A percentile compares a stretch with the other conserved stretches of the same genome.
Conservation (phyloP, 345 rosid species). For the Lenwebbia sp. region DNA sequence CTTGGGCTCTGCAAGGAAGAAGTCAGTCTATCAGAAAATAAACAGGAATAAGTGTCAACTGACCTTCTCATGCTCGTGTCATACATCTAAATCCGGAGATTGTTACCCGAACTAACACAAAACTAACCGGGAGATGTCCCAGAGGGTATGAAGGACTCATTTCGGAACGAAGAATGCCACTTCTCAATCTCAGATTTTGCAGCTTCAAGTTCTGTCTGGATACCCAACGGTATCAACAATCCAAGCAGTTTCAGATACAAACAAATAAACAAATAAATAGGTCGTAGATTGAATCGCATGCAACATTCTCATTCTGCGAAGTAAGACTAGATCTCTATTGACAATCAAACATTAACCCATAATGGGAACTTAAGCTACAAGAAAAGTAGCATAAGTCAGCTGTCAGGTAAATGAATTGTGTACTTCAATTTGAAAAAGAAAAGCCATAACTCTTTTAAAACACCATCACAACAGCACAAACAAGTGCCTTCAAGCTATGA, state of each 20-base stretch:
- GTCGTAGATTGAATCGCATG: not conserved
- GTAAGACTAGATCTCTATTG: not conserved
- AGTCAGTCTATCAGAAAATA: not conserved
- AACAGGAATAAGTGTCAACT: not conserved
- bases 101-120: not conserved
- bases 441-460: not conserved
- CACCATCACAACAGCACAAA: not conserved
- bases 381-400: not conserved
- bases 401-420: not conserved
- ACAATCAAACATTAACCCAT: not conserved
- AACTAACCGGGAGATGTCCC: conserved; percentile 75
- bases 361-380: not conserved
- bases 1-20: conserved; percentile 52
- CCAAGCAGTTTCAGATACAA: not conserved
- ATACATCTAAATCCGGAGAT: not conserved
- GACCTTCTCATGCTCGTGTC: not conserved
- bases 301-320: not conserved
- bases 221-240: not conserved
- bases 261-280: not conserved
- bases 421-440: not conserved
- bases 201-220: conserved; percentile 65
- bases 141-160: conserved; percentile 48
- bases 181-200: conserved; percentile 67
- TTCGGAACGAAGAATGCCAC: conserved; percentile 84
- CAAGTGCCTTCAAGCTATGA: not conserved